Evolutionary conservation across 176 grass and related monocot genomes (phyloP).

Genomic region (Guadua angustifolia): DNA sequence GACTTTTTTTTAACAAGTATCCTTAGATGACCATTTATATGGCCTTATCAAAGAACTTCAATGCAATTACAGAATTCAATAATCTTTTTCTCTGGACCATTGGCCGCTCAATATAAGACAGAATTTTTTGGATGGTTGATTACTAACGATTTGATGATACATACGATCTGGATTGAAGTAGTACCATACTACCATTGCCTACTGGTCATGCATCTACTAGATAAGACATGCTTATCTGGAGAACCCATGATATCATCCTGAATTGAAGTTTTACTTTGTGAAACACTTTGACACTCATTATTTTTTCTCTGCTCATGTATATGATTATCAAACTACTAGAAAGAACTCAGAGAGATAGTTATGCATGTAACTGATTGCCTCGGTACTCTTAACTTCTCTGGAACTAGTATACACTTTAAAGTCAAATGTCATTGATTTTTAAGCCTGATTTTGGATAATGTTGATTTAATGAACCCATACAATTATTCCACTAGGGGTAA

Average conservation of each 20-base stretch:
- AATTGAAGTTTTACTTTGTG: constrained; percentile 5
- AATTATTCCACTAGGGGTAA: constrained; percentile 2
- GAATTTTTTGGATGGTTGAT: background rate
- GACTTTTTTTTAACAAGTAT: background rate
- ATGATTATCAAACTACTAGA: background rate
- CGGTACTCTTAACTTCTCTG: background rate
- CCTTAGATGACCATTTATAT: background rate
- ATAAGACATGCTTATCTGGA: background rate
- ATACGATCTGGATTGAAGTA: background rate
- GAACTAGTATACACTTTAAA: constrained; percentile 9
- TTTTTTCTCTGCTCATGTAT: background rate
- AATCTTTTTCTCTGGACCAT: background rate
- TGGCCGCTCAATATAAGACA: background rate
- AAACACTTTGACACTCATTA: background rate
- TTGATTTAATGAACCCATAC: background rate
- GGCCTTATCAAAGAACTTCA: background rate
- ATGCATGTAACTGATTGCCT: background rate
- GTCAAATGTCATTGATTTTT: background rate
- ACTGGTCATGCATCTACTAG: background rate
- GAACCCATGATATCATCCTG: background rate
- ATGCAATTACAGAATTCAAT: background rate
- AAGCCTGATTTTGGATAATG: constrained; percentile 11
- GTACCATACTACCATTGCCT: background rate
- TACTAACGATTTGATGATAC: background rate
- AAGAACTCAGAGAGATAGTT: background rate